These are phyloP conservation scores for Suillus tomentosus DNA, from an alignment of 768 basidiomycete genomes.

Conservation along the genomic window DNA sequence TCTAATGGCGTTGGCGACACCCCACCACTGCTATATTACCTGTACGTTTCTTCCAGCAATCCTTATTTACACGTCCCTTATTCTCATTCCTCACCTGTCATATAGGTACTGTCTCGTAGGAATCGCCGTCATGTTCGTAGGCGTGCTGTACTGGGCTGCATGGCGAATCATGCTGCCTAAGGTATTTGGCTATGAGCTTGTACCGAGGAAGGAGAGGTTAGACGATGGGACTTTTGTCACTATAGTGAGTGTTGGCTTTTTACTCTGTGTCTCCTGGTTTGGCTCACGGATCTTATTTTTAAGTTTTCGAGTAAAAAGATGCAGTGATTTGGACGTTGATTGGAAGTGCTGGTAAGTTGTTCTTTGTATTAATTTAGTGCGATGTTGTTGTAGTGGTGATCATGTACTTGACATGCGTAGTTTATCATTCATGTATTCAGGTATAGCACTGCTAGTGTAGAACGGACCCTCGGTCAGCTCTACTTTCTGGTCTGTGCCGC, in stretches of 20 bases:
- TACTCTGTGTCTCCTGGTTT: background rate
- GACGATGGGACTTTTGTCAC: conserved; percentile 57
- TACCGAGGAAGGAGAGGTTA: conserved; percentile 48
- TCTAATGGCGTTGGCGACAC: conserved; percentile 58
- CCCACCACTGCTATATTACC: conserved; percentile 59
- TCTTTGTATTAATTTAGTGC: background rate
- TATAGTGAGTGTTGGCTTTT: conserved; percentile 38
- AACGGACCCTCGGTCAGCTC: too few relatives aligned
- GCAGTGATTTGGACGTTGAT: background rate
- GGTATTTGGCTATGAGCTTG: conserved; percentile 49
- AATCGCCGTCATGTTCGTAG: conserved; percentile 47
- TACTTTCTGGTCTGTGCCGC: too few relatives aligned
- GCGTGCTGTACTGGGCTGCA: conserved; percentile 54
- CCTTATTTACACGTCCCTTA: background rate
- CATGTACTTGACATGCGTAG: too few relatives aligned
- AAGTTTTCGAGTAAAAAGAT: conserved; percentile 16
- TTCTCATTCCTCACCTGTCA: background rate
- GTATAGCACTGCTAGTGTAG: too few relatives aligned
- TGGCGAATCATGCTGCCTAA: conserved; percentile 54
- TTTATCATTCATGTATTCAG: too few relatives aligned
- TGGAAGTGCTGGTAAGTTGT: background rate
- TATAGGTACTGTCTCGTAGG: conserved; percentile 54
- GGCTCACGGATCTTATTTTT: conserved; percentile 2
- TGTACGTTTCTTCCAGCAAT: conserved; percentile 29
- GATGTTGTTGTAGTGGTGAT: background rate